Conservation (phyloP, 169 alveolate genomes). For the Cryptosporidium tyzzeri region DNA sequence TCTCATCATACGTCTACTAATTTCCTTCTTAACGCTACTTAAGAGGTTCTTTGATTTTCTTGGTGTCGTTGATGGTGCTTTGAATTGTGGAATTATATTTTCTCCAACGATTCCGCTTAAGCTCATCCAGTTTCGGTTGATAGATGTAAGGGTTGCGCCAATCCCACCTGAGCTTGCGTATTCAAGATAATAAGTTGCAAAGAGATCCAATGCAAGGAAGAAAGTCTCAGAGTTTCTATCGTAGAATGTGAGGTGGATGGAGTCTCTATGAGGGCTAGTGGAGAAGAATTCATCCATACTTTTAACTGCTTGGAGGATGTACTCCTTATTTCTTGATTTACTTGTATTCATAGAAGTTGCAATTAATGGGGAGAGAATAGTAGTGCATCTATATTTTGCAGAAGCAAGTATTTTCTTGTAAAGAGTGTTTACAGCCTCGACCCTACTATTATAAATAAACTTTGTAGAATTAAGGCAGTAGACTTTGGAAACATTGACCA, state of each 20-base stretch:
- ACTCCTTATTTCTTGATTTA: slow-evolving; percentile 32
- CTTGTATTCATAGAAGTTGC: slow-evolving; percentile 8
- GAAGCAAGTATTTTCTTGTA: slow-evolving; percentile 44
- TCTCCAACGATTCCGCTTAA: not conserved
- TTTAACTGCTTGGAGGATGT: slow-evolving; percentile 38
- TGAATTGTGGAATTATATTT: not conserved
- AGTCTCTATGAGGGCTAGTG: slow-evolving; percentile 4
- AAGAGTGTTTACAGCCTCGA: not conserved
- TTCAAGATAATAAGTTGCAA: slow-evolving; percentile 41
- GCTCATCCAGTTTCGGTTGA: slow-evolving; percentile 36
- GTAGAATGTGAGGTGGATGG: slow-evolving; percentile 42
- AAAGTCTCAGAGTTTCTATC: not conserved
- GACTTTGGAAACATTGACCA: not conserved
- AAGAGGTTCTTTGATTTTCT: not conserved
- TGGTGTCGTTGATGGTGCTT: not conserved
- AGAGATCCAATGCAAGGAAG: slow-evolving; percentile 36
- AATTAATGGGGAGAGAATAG: slow-evolving; percentile 37
- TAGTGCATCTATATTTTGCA: slow-evolving; percentile 38
- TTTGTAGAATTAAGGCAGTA: slow-evolving; percentile 27
- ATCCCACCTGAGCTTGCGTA: slow-evolving; percentile 34
- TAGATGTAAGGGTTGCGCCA: not conserved
- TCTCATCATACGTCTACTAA: slow-evolving; percentile 7
- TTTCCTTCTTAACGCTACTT: slow-evolving; percentile 1
- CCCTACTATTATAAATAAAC: slow-evolving; percentile 34
- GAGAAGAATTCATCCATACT: slow-evolving; percentile 35